Percentiles rank a stretch among this genome's conserved stretches.
These are phyloP conservation scores for Peronospora destructor DNA, from an alignment of 352 stramenopile species.

Conservation along the genomic window DNA sequence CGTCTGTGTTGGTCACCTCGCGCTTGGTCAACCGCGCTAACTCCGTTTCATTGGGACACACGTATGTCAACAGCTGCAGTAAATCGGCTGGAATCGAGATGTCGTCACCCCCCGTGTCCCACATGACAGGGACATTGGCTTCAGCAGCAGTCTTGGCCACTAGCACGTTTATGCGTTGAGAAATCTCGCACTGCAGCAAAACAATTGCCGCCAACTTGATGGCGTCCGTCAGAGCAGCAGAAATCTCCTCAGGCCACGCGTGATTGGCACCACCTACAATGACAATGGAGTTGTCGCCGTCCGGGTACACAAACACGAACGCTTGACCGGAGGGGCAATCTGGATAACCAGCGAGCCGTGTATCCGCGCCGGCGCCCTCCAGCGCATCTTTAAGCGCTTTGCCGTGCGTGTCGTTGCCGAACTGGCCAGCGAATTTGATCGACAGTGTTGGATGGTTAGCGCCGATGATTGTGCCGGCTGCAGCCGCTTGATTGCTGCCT, in stretches of 20 bases:
- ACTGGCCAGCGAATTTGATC: slow-evolving; percentile 57
- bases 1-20: slow-evolving; percentile 33
- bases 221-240: slow-evolving; percentile 28
- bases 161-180: slow-evolving; percentile 41
- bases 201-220: slow-evolving; percentile 55
- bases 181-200: slow-evolving; percentile 71
- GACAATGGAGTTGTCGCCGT: slow-evolving; percentile 82
- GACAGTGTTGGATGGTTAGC: slow-evolving; percentile 19
- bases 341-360: slow-evolving; percentile 31
- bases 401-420: slow-evolving; percentile 64
- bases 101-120: slow-evolving; percentile 72
- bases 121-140: slow-evolving; percentile 57
- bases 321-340: slow-evolving; percentile 61
- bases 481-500: slow-evolving; percentile 72
- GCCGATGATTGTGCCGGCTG: slow-evolving; percentile 40
- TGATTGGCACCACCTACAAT: slow-evolving; percentile 74
- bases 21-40: slow-evolving; percentile 39
- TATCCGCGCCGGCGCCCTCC: slow-evolving; percentile 29
- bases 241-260: slow-evolving; percentile 44
- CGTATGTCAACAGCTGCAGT: slow-evolving; percentile 45
- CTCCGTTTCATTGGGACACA: slow-evolving; percentile 80
- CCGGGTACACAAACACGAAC: slow-evolving; percentile 76
- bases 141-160: slow-evolving; percentile 45
- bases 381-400: slow-evolving; percentile 39
- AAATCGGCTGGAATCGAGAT: slow-evolving; percentile 45